These are phyloP conservation scores for Cicer cuneatum DNA, from an alignment of 306 rosid genomes.

Conservation along the genomic window DNA sequence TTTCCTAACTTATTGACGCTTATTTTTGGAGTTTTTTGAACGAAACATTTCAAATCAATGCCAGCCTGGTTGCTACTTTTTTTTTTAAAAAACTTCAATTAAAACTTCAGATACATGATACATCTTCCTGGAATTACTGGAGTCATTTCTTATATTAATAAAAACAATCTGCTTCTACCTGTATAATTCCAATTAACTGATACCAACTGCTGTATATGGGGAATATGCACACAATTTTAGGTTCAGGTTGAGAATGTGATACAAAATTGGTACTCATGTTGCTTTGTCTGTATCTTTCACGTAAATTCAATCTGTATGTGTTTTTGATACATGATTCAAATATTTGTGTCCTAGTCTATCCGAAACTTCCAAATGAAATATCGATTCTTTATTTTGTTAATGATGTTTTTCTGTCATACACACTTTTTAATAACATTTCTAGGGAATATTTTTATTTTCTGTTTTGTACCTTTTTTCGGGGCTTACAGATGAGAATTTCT, in stretches of 20 bases:
- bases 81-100: constrained; percentile 4
- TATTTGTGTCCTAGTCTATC: not conserved
- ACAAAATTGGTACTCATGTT: constrained; percentile 18
- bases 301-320: constrained; percentile 1
- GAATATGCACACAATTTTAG: constrained; percentile 28
- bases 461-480: constrained; percentile 20
- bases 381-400: constrained; percentile 21
- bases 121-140: not conserved
- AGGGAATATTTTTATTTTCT: constrained; percentile 9
- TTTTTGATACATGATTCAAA: constrained; percentile 25
- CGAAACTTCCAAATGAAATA: constrained; percentile 22
- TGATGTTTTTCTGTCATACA: constrained; percentile 21
- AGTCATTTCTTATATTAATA: constrained; percentile 9
- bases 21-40: constrained; percentile 11
- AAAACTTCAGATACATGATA: constrained; percentile 15
- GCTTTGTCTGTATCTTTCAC: constrained; percentile 24
- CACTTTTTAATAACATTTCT: constrained; percentile 30
- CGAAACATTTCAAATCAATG: constrained; percentile 9
- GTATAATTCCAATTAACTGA: constrained; percentile 21
- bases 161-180: not conserved
- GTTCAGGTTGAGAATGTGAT: constrained; percentile 35
- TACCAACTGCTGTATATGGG: constrained; percentile 17
- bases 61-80: constrained; percentile 14
- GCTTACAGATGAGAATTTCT: constrained; percentile 20
- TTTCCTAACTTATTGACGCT: constrained; percentile 20